Base-by-base conservation (phyloP, 768 basidiomycete genomes). In the Trametes cubensis region DNA sequence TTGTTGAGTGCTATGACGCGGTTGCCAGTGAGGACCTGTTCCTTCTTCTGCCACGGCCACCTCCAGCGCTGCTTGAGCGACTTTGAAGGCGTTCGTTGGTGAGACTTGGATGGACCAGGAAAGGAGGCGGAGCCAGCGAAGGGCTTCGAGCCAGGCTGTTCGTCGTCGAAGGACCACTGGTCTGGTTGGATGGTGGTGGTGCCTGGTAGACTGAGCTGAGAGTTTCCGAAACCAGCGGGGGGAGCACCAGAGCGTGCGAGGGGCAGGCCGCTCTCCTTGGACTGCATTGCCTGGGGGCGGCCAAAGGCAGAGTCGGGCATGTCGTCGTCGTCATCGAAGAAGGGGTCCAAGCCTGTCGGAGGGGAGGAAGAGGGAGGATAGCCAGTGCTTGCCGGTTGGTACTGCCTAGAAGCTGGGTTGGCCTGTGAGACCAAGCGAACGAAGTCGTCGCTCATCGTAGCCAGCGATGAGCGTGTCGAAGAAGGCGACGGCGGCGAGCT, bases 41-140 rank as follows among this genome's bases (percentile, higher is more conserved):
- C 84, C 75, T 85, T 90, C 74, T 83, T 90, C 74, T 85, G 71
- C 92, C 92, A 94, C 48, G 92, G 91, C 90, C 92, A 94, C 72
- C 80, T 88, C 88, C 89, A 92, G 60, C 79, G 80, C 71, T 76
- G 53, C 53, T 58, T 65, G 40, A 55, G 30, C 45, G 66, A 63
- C 61, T 62, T 63, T 6, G 62, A 61, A 8, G 67, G 64, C 47
- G 63, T 34, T 23, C 62, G 54, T 57, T 52, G 38, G 42, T 65
- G 50, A 11, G 63, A 44, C 23, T 51, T 39, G 45, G 74, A 72
- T 44, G 79, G 74, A 13, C 80, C 81, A 30, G 77, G 75, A 66
- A 85, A 86, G 3, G 71, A 64, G 60, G 70, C 41, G 64, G 69
- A 62, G 69, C 74, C 66, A 34, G 60, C 17, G 62, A 72, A 72